phyloP scores from a whole-genome alignment of 2,329 filamentous ascomycete species.

The Diplocarpon rosae region DNA sequence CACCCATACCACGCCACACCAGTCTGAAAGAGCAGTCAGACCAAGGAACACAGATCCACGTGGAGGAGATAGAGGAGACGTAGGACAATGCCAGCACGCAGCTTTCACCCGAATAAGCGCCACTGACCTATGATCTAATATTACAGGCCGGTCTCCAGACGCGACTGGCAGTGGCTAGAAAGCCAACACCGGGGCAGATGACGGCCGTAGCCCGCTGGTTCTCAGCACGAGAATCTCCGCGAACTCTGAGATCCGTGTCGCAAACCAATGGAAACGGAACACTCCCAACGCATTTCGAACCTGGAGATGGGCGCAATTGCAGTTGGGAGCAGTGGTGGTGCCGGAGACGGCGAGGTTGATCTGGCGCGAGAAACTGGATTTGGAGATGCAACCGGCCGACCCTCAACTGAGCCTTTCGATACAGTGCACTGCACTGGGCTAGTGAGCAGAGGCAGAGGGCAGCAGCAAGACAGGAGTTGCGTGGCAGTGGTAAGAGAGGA shows the following conservation, averaged over 20 bases:
- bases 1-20: background rate
- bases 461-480: no score
- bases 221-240: conserved; percentile 19
- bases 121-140: conserved; percentile 24
- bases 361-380: conserved; percentile 5
- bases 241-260: conserved; percentile 24
- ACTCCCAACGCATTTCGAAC: conserved; percentile 28
- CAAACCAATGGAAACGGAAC: conserved; percentile 15
- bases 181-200: conserved; percentile 17
- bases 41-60: conserved; percentile 5
- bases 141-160: conserved; percentile 21
- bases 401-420: conserved; percentile 11
- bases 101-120: conserved; percentile 18
- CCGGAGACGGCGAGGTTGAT: conserved; percentile 6
- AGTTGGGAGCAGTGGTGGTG: conserved; percentile 19
- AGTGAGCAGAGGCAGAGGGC: background rate
- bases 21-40: conserved; percentile 18
- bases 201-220: conserved; percentile 16
- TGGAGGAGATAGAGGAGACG: conserved; percentile 1
- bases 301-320: conserved; percentile 17
- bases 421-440: background rate
- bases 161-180: conserved; percentile 16
- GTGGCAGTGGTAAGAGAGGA: no score
- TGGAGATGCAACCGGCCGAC: conserved; percentile 6
- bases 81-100: conserved; percentile 9